These are phyloP conservation scores for Blastomyces emzantsi DNA, from an alignment of 2,329 filamentous ascomycete species.

Conservation along the genomic window DNA sequence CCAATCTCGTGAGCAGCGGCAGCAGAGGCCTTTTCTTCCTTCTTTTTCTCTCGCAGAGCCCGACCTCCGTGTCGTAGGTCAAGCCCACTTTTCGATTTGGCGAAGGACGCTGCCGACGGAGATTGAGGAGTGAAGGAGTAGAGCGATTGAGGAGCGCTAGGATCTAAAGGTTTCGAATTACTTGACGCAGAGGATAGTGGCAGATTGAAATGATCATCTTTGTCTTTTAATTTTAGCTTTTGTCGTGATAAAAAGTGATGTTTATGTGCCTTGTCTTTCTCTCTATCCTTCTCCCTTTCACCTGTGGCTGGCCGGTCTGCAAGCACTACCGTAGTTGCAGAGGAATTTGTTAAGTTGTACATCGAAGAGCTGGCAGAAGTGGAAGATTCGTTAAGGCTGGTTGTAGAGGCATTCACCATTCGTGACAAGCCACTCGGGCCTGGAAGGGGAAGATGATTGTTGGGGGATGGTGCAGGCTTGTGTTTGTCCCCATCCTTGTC, in stretches of 20 bases:
- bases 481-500: slow-evolving; percentile 49
- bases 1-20: slow-evolving; percentile 16
- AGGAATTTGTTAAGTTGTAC: slow-evolving; percentile 54
- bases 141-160: slow-evolving; percentile 53
- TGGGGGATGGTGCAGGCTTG: slow-evolving; percentile 50
- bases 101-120: slow-evolving; percentile 55
- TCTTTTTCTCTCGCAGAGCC: slow-evolving; percentile 70
- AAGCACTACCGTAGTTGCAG: slow-evolving; percentile 52
- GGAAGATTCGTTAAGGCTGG: slow-evolving; percentile 48
- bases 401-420: slow-evolving; percentile 51
- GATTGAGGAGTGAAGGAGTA: slow-evolving; percentile 60
- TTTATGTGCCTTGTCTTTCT: slow-evolving; percentile 43
- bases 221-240: slow-evolving; percentile 55
- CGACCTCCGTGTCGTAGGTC: slow-evolving; percentile 70
- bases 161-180: slow-evolving; percentile 55
- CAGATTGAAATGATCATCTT: slow-evolving; percentile 48
- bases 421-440: slow-evolving; percentile 45
- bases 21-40: slow-evolving; percentile 50
- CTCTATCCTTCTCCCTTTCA: slow-evolving; percentile 33
- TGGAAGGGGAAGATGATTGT: slow-evolving; percentile 44
- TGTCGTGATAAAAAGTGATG: slow-evolving; percentile 58
- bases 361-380: slow-evolving; percentile 48
- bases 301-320: slow-evolving; percentile 31
- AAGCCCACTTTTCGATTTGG: slow-evolving; percentile 72
- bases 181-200: slow-evolving; percentile 57